These are phyloP conservation scores for Pyrenochaeta sp. DNA, from an alignment of 2,329 filamentous ascomycete species.

Conservation along the genomic window DNA sequence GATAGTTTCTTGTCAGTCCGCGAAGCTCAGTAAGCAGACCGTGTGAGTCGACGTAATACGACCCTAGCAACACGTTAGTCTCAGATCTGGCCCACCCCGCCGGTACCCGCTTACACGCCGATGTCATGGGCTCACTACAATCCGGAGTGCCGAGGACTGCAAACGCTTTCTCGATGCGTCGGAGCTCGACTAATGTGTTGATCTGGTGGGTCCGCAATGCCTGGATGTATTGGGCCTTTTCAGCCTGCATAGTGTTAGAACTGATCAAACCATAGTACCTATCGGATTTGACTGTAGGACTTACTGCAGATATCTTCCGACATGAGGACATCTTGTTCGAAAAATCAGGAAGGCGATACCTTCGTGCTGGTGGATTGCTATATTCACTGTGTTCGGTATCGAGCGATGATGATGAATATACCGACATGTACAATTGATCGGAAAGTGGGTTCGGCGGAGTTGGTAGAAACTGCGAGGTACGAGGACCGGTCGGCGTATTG, in stretches of 20 bases:
- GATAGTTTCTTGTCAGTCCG: slow-evolving; percentile 71
- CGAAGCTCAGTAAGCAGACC: slow-evolving; percentile 75
- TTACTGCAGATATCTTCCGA: slow-evolving; percentile 37
- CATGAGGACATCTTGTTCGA: slow-evolving; percentile 34
- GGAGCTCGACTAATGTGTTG: slow-evolving; percentile 76
- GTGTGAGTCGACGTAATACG: slow-evolving; percentile 74
- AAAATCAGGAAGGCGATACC: slow-evolving; percentile 32
- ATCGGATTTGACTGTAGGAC: neutral
- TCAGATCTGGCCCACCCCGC: neutral
- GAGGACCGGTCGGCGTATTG: neutral
- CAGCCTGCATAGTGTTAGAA: slow-evolving; percentile 45
- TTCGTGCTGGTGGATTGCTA: slow-evolving; percentile 36
- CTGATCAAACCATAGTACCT: neutral
- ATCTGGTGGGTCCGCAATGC: slow-evolving; percentile 72
- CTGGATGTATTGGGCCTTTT: slow-evolving; percentile 66
- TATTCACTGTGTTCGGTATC: slow-evolving; percentile 32
- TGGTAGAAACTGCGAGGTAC: neutral
- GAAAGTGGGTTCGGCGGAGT: slow-evolving; percentile 7
- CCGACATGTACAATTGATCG: slow-evolving; percentile 28
- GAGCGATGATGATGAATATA: slow-evolving; percentile 28
- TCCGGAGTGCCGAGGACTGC: slow-evolving; percentile 66
- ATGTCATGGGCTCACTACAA: slow-evolving; percentile 72
- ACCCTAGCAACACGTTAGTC: slow-evolving; percentile 48
- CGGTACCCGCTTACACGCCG: slow-evolving; percentile 62
- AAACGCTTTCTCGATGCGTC: slow-evolving; percentile 73